Evolutionary conservation across 768 basidiomycete genomes (phyloP), one percentile per base, ranked within the genome.

Genomic region (Collybia mongolica): DNA sequence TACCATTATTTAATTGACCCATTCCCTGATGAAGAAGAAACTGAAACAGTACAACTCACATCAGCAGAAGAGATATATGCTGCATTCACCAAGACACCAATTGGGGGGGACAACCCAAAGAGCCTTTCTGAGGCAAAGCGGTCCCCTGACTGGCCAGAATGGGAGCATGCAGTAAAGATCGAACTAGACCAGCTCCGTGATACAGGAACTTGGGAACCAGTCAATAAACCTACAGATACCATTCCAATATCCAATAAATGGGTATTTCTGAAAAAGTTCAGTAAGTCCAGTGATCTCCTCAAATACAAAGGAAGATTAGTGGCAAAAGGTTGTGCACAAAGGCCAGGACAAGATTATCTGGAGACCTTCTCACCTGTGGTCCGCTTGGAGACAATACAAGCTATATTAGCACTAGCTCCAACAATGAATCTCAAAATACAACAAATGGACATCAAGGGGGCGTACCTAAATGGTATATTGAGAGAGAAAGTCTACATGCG

Each of bases 281-380:
- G 72, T 46, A 53, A 52, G 1, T 23, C 53, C 7, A 68, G 73
- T 8, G 53, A 49, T 2, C 45, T 70, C 37, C 46, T 51, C 1
- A 45, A 57, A 9, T 62, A 68, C 55, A 73, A 75, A 52, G 71
- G 63, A 4, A 40, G 67, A 28, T 54, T 73, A 6, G 70, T 71
- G 12, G 69, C 68, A 6, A 59, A 69, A 49, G 72, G 73, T 9
- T 71, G 62, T 54, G 54, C 60, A 11, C 72, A 75, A 52, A 49
- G 55, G 1, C 60, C 61, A 18, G 69, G 70, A 7, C 39, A 64
- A n/a, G 67, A 72, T 48, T 72, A 57, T 55, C 50, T 53, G 22
- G 61, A 66, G 7, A 62, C 64, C 5, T 62, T 54, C 40, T 44
- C 58, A 0, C 62, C 62, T 12, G 51, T 55, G 17, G 48, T 51